Conservation (phyloP, 2,329 filamentous ascomycete genomes). For the Thelonectria rubi region DNA sequence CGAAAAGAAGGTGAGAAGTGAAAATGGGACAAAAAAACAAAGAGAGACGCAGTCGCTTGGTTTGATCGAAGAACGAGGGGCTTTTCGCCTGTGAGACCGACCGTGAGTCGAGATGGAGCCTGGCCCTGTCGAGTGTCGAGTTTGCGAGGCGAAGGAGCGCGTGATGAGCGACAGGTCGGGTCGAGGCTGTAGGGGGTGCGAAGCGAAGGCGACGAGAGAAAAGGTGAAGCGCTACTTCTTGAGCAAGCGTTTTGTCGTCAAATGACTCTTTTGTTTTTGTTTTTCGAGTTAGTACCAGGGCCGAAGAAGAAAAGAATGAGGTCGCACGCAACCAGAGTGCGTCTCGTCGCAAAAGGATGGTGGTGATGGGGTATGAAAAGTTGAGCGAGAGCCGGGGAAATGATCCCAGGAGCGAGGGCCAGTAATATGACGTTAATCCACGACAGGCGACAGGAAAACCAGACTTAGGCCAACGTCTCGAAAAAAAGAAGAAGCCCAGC, state of each 20-base stretch:
- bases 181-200: conserved; percentile 5
- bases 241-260: conserved; percentile 15
- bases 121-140: conserved; percentile 16
- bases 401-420: conserved; percentile 17
- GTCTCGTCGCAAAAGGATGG: conserved; percentile 3
- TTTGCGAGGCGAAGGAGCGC: conserved; percentile 12
- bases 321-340: conserved; percentile 18
- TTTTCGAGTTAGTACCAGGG: conserved; percentile 8
- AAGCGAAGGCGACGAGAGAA: conserved; percentile 10
- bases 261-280: not conserved
- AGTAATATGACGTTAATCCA: conserved; percentile 25
- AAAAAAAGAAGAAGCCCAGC: conserved; percentile 16
- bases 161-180: conserved; percentile 3
- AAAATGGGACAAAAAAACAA: conserved; percentile 19
- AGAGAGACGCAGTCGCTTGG: conserved; percentile 24
- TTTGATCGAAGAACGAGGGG: conserved; percentile 10
- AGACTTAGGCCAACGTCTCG: conserved; percentile 18
- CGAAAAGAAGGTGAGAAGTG: conserved; percentile 20
- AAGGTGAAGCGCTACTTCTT: conserved; percentile 7
- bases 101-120: conserved; percentile 16
- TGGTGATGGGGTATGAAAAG: conserved; percentile 1
- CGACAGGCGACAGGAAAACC: conserved; percentile 14
- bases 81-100: conserved; percentile 16
- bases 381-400: conserved; percentile 17
- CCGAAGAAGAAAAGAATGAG: conserved; percentile 13